A percentile compares a stretch with the other conserved stretches of the same genome.
These are phyloP conservation scores for Tulasnella sp. DNA, from an alignment of 768 basidiomycete genomes.

Conservation along the genomic window DNA sequence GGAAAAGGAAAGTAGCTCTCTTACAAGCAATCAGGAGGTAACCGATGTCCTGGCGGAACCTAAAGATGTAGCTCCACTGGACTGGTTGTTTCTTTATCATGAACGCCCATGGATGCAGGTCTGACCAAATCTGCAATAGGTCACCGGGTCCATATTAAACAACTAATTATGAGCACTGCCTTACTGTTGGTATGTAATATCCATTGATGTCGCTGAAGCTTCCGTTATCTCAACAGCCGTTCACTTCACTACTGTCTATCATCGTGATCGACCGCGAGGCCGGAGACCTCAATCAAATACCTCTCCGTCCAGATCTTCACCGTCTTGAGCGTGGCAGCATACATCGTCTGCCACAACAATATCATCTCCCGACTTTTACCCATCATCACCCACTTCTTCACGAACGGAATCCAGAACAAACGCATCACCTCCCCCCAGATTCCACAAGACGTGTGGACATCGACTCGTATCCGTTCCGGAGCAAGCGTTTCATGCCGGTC, in stretches of 20 bases:
- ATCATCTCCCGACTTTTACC: conserved; percentile 66
- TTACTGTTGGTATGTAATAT: conserved; percentile 55
- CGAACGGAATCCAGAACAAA: conserved; percentile 72
- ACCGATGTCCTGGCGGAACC: conserved; percentile 30
- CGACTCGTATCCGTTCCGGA: conserved; percentile 80
- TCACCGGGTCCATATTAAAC: conserved; percentile 67
- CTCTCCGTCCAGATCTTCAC: conserved; percentile 90
- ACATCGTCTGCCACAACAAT: conserved; percentile 62
- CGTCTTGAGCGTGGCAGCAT: conserved; percentile 69
- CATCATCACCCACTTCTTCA: conserved; percentile 86
- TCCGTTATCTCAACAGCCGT: conserved; percentile 39
- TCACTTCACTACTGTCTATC: conserved; percentile 77
- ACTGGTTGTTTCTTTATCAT: conserved; percentile 71
- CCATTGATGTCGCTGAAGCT: neutral
- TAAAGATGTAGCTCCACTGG: conserved; percentile 48
- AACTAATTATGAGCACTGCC: conserved; percentile 59
- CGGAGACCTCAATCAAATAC: conserved; percentile 89
- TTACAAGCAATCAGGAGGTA: conserved; percentile 30
- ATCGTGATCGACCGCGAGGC: conserved; percentile 85
- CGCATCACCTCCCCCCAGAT: conserved; percentile 39
- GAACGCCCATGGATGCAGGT: conserved; percentile 78
- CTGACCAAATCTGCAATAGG: conserved; percentile 65
- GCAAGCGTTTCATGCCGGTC: conserved; percentile 91
- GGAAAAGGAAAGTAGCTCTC: conserved; percentile 38
- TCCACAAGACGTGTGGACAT: conserved; percentile 45